These are phyloP conservation scores for Zoysia matrella DNA, from an alignment of 202 grass and related monocot species.

Conservation along the genomic window DNA sequence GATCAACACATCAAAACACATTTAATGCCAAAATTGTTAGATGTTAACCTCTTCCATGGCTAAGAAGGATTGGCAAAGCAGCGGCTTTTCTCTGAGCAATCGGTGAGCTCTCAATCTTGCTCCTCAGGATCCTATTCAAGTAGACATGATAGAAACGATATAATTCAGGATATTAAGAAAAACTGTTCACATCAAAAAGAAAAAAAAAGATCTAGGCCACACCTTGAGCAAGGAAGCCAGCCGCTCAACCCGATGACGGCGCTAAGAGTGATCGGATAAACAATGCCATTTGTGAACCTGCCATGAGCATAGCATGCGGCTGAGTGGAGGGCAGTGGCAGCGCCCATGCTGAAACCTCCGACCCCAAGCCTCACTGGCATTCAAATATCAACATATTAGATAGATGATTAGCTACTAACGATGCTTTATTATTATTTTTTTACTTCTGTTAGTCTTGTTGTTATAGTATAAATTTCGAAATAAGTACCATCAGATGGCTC, in stretches of 20 bases:
- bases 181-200: background rate
- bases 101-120: constrained; percentile 84
- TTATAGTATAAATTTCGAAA: background rate
- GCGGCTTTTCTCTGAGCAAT: constrained; percentile 66
- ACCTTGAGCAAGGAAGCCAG: constrained; percentile 99
- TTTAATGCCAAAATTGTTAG: too few relatives aligned
- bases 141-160: constrained; percentile 14
- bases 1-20: too few relatives aligned
- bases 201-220: background rate
- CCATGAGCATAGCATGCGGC: constrained; percentile 84
- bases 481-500: constrained; percentile 87
- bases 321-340: constrained; percentile 74
- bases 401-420: background rate
- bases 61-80: constrained; percentile 73
- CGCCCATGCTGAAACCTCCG: constrained; percentile 98
- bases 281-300: constrained; percentile 63
- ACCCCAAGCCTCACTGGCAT: constrained; percentile 89
- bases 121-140: constrained; percentile 70
- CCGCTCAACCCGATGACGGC: constrained; percentile 75
- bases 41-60: constrained; percentile 80
- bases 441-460: background rate
- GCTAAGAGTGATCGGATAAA: constrained; percentile 76
- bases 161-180: background rate
- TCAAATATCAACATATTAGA: background rate
- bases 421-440: background rate